Evolutionary conservation across 148 eudicot species (phyloP), one percentile per base, ranked within the genome.

Genomic region (Camellia lanceoleosa): DNA sequence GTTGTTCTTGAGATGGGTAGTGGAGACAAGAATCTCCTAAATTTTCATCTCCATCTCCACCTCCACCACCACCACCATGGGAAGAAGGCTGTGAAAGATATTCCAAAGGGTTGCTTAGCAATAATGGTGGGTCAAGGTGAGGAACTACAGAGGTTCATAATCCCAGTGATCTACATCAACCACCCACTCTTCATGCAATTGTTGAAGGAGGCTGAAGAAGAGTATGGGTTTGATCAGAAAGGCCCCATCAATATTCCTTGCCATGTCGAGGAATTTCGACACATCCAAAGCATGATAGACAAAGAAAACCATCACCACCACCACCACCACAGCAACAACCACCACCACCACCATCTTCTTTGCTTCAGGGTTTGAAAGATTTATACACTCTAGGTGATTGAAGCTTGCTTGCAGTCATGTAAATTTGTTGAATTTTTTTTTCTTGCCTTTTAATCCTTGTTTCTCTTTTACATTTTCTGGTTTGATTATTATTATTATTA

Each of bases 241-340:
- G 99, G 99, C 0, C 99, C 97, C 10, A 90, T 96, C 64, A 92
- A 85, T 60, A 91, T 96, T 8, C 99, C 99, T 10, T 96, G 98
- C 85, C 91, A 91, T 66, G 92, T 93, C n/a, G 93, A 90, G 68
- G 89, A 93, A 77, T 96, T 96, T 59, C 84, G 82, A 7, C 74
- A 84, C 7, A 90, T 96, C 71, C 88, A 85, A 49, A 90, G 89
- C 19, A 8, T 89, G 86, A 95, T 95, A 68, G 91, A 89, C 77
- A 82, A 79, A 51, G 99, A 95, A 1, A 81, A 68, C 0, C 79
- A 80, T 5, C 63, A 77, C 5, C 87, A 84, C 49, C 87, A 83
- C 56, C 78, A 80, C 43, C 89, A 79, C 14, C 68, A 76, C 65
- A 67, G 47, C 44, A 83, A 79, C 16, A 81, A 84, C 49, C 87